These are phyloP conservation scores for Cercospora berteroae DNA, from an alignment of 2,329 filamentous ascomycete genomes.

Conservation along the genomic window DNA sequence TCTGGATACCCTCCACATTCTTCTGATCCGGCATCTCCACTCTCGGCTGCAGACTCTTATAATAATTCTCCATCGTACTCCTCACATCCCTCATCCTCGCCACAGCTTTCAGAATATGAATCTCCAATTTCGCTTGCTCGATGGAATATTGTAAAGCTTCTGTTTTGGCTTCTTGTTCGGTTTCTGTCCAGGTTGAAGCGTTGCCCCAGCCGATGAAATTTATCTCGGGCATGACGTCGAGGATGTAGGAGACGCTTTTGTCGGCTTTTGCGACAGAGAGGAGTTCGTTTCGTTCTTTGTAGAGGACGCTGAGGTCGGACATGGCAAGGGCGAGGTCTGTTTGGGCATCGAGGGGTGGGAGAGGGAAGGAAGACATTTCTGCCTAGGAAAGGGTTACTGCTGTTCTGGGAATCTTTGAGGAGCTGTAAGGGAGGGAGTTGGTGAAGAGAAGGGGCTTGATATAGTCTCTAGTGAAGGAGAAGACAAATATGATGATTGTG, in stretches of 20 bases:
- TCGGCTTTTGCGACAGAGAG: not conserved
- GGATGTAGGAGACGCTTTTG: not conserved
- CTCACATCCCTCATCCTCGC: not conserved
- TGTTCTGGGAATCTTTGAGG: too few relatives aligned
- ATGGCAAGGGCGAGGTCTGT: not conserved
- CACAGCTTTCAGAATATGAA: not conserved
- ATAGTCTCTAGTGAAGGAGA: too few relatives aligned
- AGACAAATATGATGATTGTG: not conserved
- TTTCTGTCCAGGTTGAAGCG: not conserved
- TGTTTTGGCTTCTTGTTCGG: not conserved
- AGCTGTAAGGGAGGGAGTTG: too few relatives aligned
- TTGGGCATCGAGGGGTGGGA: not conserved
- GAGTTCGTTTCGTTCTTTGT: not conserved
- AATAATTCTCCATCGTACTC: not conserved
- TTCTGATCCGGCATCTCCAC: not conserved
- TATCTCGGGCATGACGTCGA: not conserved
- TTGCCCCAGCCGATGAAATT: not conserved
- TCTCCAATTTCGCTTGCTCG: not conserved
- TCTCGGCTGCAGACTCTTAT: not conserved
- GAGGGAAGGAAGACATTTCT: not conserved
- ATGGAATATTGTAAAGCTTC: not conserved
- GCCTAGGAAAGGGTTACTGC: not conserved
- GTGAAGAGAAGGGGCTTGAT: too few relatives aligned
- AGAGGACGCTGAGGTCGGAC: not conserved
- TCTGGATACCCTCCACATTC: not conserved